These are phyloP conservation scores for Tagetes erecta DNA, from an alignment of 129 eudicot genomes.

Conservation along the genomic window DNA sequence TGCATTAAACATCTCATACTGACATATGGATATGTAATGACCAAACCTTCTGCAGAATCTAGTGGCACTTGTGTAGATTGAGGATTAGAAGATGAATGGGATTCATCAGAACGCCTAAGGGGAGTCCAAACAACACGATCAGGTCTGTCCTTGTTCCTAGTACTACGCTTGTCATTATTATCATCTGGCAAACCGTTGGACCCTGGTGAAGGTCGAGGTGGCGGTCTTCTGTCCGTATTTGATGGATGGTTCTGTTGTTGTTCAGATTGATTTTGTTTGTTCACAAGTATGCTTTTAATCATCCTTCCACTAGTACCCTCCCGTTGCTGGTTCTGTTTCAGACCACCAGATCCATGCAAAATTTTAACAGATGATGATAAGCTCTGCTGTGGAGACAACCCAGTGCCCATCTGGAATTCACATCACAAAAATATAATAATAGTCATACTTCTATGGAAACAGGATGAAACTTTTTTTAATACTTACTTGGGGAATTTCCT, in stretches of 20 bases:
- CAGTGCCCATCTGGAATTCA: constrained; percentile 46
- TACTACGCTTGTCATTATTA: constrained; percentile 60
- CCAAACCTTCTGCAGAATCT: constrained; percentile 64
- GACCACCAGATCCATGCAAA: constrained; percentile 36
- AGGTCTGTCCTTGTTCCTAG: constrained; percentile 82
- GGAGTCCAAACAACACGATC: constrained; percentile 99
- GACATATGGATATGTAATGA: constrained; percentile 20
- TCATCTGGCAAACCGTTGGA: constrained; percentile 56
- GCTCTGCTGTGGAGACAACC: constrained; percentile 43
- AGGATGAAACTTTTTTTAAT: neutral
- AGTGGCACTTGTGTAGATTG: constrained; percentile 38
- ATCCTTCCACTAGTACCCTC: constrained; percentile 72
- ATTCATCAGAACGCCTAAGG: constrained; percentile 75
- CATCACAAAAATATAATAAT: neutral
- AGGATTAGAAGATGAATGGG: constrained; percentile 50
- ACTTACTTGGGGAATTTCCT: constrained; percentile 70
- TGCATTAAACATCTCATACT: constrained; percentile 5
- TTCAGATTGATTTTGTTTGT: constrained; percentile 63
- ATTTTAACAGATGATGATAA: constrained; percentile 43
- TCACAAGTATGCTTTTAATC: constrained; percentile 76
- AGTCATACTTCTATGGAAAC: neutral
- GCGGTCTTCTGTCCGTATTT: constrained; percentile 72
- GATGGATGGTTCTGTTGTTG: constrained; percentile 45
- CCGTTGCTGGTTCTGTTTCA: constrained; percentile 59
- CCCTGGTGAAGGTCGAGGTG: constrained; percentile 53